Evolutionary conservation across 495 filamentous ascomycete species (phyloP).

Genomic region (Daldinia loculata): DNA sequence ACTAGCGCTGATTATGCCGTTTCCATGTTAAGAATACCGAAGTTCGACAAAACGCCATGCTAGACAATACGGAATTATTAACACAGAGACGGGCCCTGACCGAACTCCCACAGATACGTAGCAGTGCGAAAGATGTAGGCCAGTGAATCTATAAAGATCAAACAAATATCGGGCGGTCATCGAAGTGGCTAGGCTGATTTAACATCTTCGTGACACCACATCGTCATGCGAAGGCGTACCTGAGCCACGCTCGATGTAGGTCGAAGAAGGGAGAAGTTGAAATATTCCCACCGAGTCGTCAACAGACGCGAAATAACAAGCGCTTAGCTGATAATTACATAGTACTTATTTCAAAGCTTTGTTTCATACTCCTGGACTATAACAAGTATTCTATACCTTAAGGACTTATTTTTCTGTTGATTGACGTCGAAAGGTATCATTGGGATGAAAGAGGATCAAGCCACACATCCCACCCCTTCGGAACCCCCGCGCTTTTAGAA

Average conservation of each 20-base stretch:
- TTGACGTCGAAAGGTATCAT: constrained; percentile 10
- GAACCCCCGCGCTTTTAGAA: neutral
- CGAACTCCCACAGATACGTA: neutral
- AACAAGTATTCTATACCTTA: neutral
- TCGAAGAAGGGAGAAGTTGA: neutral
- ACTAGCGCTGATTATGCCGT: neutral
- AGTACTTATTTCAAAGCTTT: neutral
- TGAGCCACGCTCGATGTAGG: neutral
- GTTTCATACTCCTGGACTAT: neutral
- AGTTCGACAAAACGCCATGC: neutral
- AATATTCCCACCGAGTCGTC: neutral
- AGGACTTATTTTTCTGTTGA: neutral
- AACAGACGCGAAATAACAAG: neutral
- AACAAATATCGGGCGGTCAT: neutral
- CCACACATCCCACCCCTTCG: neutral
- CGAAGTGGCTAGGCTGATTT: neutral
- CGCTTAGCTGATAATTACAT: neutral
- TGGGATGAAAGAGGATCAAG: constrained; percentile 10
- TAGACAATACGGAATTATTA: neutral
- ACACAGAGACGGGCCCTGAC: neutral
- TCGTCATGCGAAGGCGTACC: neutral
- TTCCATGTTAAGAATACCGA: neutral
- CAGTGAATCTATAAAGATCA: neutral
- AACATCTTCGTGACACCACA: neutral
- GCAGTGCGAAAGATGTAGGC: neutral